A percentile compares a stretch with the other conserved stretches of the same genome.
These are phyloP conservation scores for Dictyostelium purpureum DNA, from an alignment of 78 protist species.

Conservation along the genomic window DNA sequence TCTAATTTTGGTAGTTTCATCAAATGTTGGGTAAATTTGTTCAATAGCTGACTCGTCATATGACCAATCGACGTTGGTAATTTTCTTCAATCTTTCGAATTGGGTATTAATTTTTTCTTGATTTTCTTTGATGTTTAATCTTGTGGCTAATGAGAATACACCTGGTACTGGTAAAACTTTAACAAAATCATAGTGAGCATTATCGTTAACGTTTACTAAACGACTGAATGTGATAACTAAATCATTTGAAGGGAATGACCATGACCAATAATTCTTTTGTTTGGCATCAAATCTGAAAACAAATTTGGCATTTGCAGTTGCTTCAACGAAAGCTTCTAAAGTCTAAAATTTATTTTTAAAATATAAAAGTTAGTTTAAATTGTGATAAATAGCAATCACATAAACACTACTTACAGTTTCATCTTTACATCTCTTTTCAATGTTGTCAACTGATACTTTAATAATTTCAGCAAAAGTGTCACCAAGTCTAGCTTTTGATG, in stretches of 20 bases:
- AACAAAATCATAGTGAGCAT: neutral
- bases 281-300: neutral
- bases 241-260: neutral
- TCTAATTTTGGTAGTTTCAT: neutral
- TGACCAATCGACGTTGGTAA: constrained; percentile 11
- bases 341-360: no score
- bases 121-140: constrained; percentile 11
- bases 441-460: neutral
- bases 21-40: constrained; percentile 12
- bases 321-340: constrained; percentile 47
- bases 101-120: constrained; percentile 7
- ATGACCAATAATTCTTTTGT: constrained; percentile 2
- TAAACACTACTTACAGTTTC: constrained; percentile 12
- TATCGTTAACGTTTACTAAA: neutral
- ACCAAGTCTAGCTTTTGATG: constrained; percentile 9
- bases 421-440: constrained; percentile 12
- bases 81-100: constrained; percentile 8
- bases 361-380: no score
- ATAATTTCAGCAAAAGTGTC: neutral
- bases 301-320: neutral
- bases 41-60: constrained; percentile 30
- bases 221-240: neutral
- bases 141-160: constrained; percentile 7
- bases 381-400: no score
- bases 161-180: constrained; percentile 45